Evolutionary conservation across 257 asterid species (phyloP).

Genomic region (Solanum gracilifrons): DNA sequence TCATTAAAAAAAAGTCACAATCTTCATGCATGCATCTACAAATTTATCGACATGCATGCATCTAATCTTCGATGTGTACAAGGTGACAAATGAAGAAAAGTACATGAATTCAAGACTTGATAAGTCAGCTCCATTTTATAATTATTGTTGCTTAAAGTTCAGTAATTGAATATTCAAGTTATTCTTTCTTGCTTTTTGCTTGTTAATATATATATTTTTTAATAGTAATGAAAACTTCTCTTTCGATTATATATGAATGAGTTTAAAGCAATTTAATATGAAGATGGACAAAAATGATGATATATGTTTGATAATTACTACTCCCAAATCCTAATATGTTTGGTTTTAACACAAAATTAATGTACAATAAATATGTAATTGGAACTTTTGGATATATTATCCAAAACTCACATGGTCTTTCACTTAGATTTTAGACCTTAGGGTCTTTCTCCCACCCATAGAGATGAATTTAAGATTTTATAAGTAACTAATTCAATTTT

Average conservation of each 20-base stretch:
- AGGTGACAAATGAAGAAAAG: not conserved
- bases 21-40: not conserved
- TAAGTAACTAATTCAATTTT: not conserved
- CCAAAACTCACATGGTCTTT: not conserved
- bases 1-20: not conserved
- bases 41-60: not conserved
- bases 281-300: not conserved
- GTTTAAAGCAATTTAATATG: not conserved
- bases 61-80: not conserved
- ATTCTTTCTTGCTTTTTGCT: not conserved
- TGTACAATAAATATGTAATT: not conserved
- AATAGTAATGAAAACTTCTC: not conserved
- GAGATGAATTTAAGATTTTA: not conserved
- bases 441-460: not conserved
- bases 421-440: not conserved
- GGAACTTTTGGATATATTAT: not conserved
- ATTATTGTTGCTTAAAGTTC: not conserved
- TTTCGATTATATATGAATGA: not conserved
- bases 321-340: not conserved
- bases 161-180: not conserved
- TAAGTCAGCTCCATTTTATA: not conserved
- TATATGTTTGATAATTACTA: not conserved
- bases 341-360: not conserved
- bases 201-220: not conserved
- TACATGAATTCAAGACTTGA: not conserved